phyloP scores from a whole-genome alignment of 495 filamentous ascomycete species.

The Penicillium silybi region DNA sequence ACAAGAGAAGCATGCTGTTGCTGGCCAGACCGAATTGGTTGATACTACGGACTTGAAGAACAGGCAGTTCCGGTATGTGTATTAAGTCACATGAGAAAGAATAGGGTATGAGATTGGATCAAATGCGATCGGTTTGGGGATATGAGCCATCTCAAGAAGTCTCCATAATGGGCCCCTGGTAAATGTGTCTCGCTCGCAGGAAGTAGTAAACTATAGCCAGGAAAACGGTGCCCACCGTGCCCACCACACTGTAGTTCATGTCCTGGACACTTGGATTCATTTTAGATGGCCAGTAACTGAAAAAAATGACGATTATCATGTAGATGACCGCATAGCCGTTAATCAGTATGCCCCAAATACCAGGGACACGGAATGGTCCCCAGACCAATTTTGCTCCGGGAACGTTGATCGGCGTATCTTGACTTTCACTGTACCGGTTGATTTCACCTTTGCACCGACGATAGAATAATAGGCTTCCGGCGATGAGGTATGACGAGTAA shows the following conservation, averaged over 20 bases:
- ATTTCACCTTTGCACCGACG: not conserved
- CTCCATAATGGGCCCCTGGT: constrained; percentile 28
- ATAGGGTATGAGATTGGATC: not conserved
- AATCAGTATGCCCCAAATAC: constrained; percentile 39
- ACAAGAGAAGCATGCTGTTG: constrained; percentile 1
- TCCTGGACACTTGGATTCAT: constrained; percentile 29
- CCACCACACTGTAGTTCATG: constrained; percentile 48
- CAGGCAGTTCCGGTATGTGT: constrained; percentile 11
- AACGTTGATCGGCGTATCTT: not conserved
- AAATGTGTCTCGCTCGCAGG: constrained; percentile 20
- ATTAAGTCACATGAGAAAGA: not conserved
- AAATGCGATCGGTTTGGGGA: too few species aligned
- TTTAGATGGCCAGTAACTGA: constrained; percentile 41
- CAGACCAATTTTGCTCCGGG: constrained; percentile 32
- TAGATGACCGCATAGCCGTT: constrained; percentile 38
- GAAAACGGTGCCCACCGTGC: constrained; percentile 31
- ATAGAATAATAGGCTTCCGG: not conserved
- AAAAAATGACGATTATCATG: constrained; percentile 36
- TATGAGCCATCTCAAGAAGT: not conserved
- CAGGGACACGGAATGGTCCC: constrained; percentile 47
- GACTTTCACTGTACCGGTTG: not conserved
- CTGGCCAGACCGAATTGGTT: not conserved
- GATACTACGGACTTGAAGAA: constrained; percentile 18
- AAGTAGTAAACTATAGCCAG: constrained; percentile 33
- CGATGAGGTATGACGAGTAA: constrained; percentile 36